These are phyloP conservation scores for Ophiosphaerella narmari DNA, from an alignment of 2,329 filamentous ascomycete species.

Conservation along the genomic window DNA sequence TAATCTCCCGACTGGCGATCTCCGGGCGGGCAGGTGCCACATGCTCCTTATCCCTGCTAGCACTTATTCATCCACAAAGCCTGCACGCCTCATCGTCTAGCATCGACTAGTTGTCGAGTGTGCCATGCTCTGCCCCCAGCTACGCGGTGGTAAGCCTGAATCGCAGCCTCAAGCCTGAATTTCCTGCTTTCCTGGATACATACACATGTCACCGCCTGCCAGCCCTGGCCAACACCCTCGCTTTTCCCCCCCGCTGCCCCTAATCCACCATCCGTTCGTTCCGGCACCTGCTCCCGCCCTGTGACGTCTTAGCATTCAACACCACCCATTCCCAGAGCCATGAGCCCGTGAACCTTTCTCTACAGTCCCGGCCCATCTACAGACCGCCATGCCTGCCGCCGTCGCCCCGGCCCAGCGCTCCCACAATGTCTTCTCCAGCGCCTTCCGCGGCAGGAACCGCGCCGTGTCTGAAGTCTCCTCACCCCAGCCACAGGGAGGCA, in stretches of 20 bases:
- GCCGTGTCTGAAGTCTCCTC: slow-evolving; percentile 37
- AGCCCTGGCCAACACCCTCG: slow-evolving; percentile 7
- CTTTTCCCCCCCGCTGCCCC: slow-evolving; percentile 6
- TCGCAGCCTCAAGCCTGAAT: slow-evolving; percentile 16
- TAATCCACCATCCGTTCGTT: slow-evolving; percentile 12
- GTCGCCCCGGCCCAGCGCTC: slow-evolving; percentile 36
- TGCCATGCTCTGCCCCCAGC: slow-evolving; percentile 17
- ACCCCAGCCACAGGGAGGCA: slow-evolving; percentile 26
- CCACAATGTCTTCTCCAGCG: slow-evolving; percentile 37
- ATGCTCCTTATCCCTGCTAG: slow-evolving; percentile 35
- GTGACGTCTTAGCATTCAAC: slow-evolving; percentile 27
- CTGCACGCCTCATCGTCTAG: no score
- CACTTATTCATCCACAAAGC: slow-evolving; percentile 14
- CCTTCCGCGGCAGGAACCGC: slow-evolving; percentile 36
- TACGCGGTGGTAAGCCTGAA: slow-evolving; percentile 10
- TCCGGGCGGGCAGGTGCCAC: slow-evolving; percentile 26
- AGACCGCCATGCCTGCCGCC: slow-evolving; percentile 38
- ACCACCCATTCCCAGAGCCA: slow-evolving; percentile 11
- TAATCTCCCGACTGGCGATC: slow-evolving; percentile 28
- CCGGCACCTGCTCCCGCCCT: slow-evolving; percentile 16
- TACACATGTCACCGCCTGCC: no score
- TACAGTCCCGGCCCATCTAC: slow-evolving; percentile 1
- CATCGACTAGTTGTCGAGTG: background rate
- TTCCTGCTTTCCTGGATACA: slow-evolving; percentile 2
- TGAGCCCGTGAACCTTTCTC: slow-evolving; percentile 21